Evolutionary conservation across 2,329 filamentous ascomycete species (phyloP).

Genomic region (Colletotrichum phormii): DNA sequence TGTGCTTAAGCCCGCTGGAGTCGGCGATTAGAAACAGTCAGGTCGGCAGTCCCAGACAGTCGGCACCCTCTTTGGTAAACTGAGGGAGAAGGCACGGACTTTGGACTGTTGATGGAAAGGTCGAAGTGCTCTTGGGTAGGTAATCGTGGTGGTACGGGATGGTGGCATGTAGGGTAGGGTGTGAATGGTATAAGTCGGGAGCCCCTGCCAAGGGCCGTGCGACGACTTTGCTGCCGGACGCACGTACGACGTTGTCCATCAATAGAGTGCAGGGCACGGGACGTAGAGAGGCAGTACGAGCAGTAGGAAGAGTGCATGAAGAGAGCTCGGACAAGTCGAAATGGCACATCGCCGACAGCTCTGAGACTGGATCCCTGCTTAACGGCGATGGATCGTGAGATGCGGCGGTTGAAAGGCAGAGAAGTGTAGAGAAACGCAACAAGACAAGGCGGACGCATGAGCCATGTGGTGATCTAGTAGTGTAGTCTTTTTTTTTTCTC

Average conservation of each 20-base stretch:
- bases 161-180: no score
- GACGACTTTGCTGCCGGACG: not conserved
- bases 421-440: not conserved
- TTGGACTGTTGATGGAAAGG: not conserved
- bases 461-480: slow-evolving; percentile 11
- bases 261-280: not conserved
- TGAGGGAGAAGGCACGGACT: not conserved
- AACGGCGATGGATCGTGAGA: not conserved
- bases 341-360: not conserved
- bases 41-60: slow-evolving; percentile 5
- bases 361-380: not conserved
- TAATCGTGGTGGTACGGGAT: no score
- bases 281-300: no score
- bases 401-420: not conserved
- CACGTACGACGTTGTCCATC: not conserved
- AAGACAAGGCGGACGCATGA: slow-evolving; percentile 1
- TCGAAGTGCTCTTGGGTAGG: not conserved
- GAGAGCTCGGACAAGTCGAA: not conserved
- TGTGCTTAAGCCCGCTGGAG: not conserved
- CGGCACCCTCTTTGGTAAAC: not conserved
- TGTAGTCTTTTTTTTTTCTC: not conserved
- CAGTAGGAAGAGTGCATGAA: not conserved
- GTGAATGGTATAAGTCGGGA: not conserved
- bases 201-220: not conserved
- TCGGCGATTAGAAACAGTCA: slow-evolving; percentile 22